Conservation (phyloP, 371 early-diverging fungal genomes). For the Haplosporangium sp. region DNA sequence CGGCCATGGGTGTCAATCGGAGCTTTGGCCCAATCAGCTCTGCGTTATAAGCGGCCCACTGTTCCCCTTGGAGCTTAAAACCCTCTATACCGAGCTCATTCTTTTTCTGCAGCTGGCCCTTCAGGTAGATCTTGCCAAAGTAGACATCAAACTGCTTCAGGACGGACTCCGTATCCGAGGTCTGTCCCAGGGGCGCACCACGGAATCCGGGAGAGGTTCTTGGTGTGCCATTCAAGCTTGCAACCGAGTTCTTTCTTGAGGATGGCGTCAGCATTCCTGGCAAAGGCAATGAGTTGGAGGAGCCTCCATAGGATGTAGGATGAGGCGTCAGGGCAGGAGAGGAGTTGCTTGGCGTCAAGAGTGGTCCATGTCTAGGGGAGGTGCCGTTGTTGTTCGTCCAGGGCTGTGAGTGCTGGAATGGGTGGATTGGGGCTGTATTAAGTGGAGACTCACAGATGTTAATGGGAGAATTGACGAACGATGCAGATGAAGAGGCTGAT, state of each 20-base stretch:
- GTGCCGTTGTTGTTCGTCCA: slow-evolving; percentile 8
- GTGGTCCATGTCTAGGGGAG: slow-evolving; percentile 44
- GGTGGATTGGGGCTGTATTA: slow-evolving; percentile 6
- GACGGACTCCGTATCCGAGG: slow-evolving; percentile 54
- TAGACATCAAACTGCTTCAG: slow-evolving; percentile 55
- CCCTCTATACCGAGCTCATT: slow-evolving; percentile 44
- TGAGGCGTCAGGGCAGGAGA: slow-evolving; percentile 35
- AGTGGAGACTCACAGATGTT: slow-evolving; percentile 10
- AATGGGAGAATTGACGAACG: slow-evolving; percentile 19
- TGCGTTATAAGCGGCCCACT: slow-evolving; percentile 41
- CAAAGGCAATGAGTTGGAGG: slow-evolving; percentile 31
- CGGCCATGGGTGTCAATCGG: slow-evolving; percentile 32
- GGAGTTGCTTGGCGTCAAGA: slow-evolving; percentile 29
- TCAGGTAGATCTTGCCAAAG: slow-evolving; percentile 38
- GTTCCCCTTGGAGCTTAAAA: slow-evolving; percentile 39
- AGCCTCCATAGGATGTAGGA: slow-evolving; percentile 11
- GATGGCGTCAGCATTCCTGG: slow-evolving; percentile 32
- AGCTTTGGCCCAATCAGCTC: slow-evolving; percentile 47
- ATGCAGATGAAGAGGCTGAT: slow-evolving; percentile 5
- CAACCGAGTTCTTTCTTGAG: slow-evolving; percentile 43
- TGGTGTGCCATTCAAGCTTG: slow-evolving; percentile 24
- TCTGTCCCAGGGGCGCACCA: slow-evolving; percentile 52
- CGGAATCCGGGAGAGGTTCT: slow-evolving; percentile 46
- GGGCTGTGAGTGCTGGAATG: slow-evolving; percentile 18
- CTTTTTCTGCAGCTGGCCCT: slow-evolving; percentile 51